These are phyloP conservation scores for Plectranthus barbatus DNA, from an alignment of 257 asterid genomes.

Conservation along the genomic window DNA sequence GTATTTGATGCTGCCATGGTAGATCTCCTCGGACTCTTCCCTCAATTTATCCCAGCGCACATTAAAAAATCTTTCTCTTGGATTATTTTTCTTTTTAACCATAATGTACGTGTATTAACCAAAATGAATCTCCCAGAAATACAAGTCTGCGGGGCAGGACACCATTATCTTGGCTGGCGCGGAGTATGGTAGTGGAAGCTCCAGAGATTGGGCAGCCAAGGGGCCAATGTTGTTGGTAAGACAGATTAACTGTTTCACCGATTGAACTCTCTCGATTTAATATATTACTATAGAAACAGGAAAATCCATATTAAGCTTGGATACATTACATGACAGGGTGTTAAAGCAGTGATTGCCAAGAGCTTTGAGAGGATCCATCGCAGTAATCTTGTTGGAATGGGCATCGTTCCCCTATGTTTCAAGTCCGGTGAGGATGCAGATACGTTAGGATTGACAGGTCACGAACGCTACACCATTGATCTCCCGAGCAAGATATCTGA, in stretches of 20 bases:
- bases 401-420: constrained; percentile 85
- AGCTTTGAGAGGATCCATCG: constrained; percentile 95
- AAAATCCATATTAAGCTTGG: background rate
- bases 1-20: constrained; percentile 96
- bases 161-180: constrained; percentile 96
- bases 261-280: background rate
- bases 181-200: constrained; percentile 98
- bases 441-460: constrained; percentile 80
- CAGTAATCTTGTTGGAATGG: constrained; percentile 96
- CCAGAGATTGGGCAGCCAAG: constrained; percentile 99
- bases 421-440: constrained; percentile 97
- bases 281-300: background rate
- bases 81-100: background rate
- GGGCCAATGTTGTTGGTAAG: constrained; percentile 93
- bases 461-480: constrained; percentile 78
- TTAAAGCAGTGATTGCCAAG: constrained; percentile 92
- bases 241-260: background rate
- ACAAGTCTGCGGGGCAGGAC: constrained; percentile 72
- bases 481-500: constrained; percentile 76
- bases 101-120: too few relatives aligned
- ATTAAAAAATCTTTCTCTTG: too few relatives aligned
- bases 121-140: constrained; percentile 38
- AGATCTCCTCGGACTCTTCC: background rate
- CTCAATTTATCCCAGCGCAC: background rate
- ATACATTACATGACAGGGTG: constrained; percentile 45